Evolutionary conservation across 2,329 filamentous ascomycete species (phyloP), one percentile per base, ranked within the genome.

Genomic region (Aureobasidium sp.): DNA sequence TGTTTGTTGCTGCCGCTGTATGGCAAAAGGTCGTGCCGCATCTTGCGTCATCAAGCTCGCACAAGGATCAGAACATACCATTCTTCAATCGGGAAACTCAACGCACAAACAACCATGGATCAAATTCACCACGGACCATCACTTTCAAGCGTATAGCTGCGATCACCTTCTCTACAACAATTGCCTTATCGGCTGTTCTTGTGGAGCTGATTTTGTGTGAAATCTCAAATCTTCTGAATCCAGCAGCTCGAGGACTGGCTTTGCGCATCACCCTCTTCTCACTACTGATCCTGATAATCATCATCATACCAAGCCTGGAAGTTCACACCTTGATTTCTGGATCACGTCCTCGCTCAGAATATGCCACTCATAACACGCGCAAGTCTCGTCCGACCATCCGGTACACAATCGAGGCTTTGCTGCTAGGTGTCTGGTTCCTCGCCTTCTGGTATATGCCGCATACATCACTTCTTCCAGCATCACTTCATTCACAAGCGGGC

Each of bases 141-240:
- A 69, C 69, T 59, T 70, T 72, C 39, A 72, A 73, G 48, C 71
- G 69, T n/a, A 64, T 81, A 10, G 77, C 70, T 8, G 67, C 67
- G 13, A 75, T 82, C 62, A 85, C 88, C 1, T 95, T 95, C 73
- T 86, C 89, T 7, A 82, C 85, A 1, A 95, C 89, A 10, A 83
- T 94, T 39, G 90, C 85, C 1, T 80, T 95, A 9, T 88, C 90
- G 6, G 83, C 87, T 41, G 89, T 93, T 1, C 78, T 96, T 49
- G 90, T 86, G 3, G 87, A 92, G 74, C 76, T 96, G 66, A 89
- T 96, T 49, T 81, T 96, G 9, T 91, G 89, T 68, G 91, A 96
- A 74, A 90, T 96, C 47, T 86, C 89, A 30, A 89, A 90, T 69
- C 80, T 88, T 5, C 81, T 90, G n/a, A 82, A 87, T 65, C 81